Evolutionary conservation across 1,284 basidiomycete species (phyloP), one percentile per base, ranked within the genome.

Genomic region (Rhodotorula sp.): DNA sequence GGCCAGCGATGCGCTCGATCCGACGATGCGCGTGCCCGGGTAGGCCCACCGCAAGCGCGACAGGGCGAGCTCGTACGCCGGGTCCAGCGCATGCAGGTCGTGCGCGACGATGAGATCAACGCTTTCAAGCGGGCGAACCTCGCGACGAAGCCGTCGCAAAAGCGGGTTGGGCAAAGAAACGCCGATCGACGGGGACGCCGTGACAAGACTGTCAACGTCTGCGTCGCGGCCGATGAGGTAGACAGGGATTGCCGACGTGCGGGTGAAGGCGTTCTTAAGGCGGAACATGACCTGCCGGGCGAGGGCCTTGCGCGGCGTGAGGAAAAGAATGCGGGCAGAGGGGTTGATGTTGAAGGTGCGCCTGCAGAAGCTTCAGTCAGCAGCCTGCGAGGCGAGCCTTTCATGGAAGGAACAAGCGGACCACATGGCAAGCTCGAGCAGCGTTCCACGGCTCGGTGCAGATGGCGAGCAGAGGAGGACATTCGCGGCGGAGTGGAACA

Each of bases 41-140:
- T 77, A 89, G 86, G 13, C 87, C 87, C 67, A 16, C 27, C 88
- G 85, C 7, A 83, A 67, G 7, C 92, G 85, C 14, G 92, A 87
- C 41, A 97, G 80, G 5, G 86, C 87, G 9, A 97, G 85, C 80
- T 99, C 97, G 82, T 97, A 98, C 1, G 84, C 82, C 4, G 89
- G 83, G 78, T 93, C 88, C 60, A 99, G 84, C 44, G 91, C 87
- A 77, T 99, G 93, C 27, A 99, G 82, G 78, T 91, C 90, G 76
- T 98, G 93, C 68, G 90, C 89, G 2, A 98, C 79, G 44, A 95
- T 87, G 48, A 97, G 81, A 67, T 86, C 84, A 27, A 93, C 83
- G 53, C 83, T 82, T 1, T 80, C 78, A 13, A 87, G 77, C 41
- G 84, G 80, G 3, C 17, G 25, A 23, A 59, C 48, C 21, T 59